These are phyloP conservation scores for Trypethelium eluteriae DNA, from an alignment of 495 filamentous ascomycete species.

Conservation along the genomic window DNA sequence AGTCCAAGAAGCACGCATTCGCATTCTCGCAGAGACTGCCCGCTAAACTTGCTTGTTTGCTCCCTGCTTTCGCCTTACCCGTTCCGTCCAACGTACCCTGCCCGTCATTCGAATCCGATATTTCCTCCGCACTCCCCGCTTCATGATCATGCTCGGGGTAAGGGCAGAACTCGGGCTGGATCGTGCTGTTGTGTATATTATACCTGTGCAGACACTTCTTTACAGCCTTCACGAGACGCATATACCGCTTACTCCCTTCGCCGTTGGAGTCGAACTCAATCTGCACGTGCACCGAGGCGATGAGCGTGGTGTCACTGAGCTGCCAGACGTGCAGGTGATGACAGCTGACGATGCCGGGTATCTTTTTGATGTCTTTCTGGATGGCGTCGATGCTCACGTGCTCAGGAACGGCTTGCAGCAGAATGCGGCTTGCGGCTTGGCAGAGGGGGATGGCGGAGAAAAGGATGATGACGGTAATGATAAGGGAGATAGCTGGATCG, in stretches of 20 bases:
- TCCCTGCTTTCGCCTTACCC: constrained; percentile 28
- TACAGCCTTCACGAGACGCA: constrained; percentile 73
- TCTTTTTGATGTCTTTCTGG: constrained; percentile 76
- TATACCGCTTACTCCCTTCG: constrained; percentile 70
- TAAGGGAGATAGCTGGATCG: constrained; percentile 86
- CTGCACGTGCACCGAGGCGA: constrained; percentile 87
- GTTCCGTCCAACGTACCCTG: constrained; percentile 29
- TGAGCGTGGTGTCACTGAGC: constrained; percentile 82
- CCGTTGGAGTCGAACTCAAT: constrained; percentile 68
- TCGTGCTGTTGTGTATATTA: constrained; percentile 95
- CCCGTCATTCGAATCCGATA: constrained; percentile 24
- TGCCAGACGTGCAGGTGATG: constrained; percentile 99
- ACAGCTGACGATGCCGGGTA: constrained; percentile 77
- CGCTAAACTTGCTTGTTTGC: constrained; percentile 39
- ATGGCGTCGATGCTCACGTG: constrained; percentile 83
- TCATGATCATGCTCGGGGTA: constrained; percentile 48
- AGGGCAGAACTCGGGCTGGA: constrained; percentile 87
- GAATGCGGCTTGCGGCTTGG: constrained; percentile 83
- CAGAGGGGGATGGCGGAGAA: constrained; percentile 84
- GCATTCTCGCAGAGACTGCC: constrained; percentile 48
- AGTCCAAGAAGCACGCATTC: constrained; percentile 71
- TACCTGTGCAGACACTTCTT: constrained; percentile 85
- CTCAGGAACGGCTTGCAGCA: constrained; percentile 85
- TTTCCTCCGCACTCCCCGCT: constrained; percentile 22
- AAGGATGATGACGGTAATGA: constrained; percentile 94